Conservation (phyloP, 164 flowering plant genomes). For the Magnolia kwangsiensis region DNA sequence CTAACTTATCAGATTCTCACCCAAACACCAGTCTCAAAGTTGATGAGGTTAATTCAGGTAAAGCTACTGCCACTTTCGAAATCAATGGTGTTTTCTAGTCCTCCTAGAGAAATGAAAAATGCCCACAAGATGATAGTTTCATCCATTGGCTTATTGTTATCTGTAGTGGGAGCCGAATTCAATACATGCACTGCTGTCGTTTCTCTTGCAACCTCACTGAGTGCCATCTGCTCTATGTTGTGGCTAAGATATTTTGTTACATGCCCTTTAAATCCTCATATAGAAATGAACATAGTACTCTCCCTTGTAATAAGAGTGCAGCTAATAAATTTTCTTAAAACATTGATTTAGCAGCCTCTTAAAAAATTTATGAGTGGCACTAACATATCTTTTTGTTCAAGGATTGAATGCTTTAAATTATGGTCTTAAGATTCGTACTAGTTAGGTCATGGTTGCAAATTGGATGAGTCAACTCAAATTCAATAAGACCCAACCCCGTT, state of each 20-base stretch:
- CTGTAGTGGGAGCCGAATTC: not conserved
- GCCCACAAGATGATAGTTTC: not conserved
- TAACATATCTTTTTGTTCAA: too few species aligned
- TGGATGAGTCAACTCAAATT: not conserved
- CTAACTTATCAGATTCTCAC: slow-evolving; percentile 32
- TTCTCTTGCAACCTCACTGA: not conserved
- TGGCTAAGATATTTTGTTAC: not conserved
- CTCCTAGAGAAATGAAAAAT: not conserved
- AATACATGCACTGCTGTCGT: not conserved
- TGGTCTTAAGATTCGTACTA: too few species aligned
- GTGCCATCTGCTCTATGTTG: not conserved
- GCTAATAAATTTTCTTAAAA: not conserved
- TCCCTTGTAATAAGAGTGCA: not conserved
- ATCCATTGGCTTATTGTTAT: not conserved
- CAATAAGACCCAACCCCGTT: not conserved
- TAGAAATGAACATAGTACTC: not conserved
- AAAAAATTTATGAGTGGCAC: not conserved
- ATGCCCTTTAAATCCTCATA: too few species aligned
- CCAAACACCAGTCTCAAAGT: slow-evolving; percentile 17
- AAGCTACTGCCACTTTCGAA: not conserved
- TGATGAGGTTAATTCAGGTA: slow-evolving; percentile 35
- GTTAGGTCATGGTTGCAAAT: not conserved
- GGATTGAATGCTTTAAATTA: too few species aligned
- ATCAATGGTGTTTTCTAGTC: not conserved
- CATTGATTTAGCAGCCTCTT: not conserved